Conservation (phyloP, 805 yeast genomes). For the Sugiyamaella smithiae region DNA sequence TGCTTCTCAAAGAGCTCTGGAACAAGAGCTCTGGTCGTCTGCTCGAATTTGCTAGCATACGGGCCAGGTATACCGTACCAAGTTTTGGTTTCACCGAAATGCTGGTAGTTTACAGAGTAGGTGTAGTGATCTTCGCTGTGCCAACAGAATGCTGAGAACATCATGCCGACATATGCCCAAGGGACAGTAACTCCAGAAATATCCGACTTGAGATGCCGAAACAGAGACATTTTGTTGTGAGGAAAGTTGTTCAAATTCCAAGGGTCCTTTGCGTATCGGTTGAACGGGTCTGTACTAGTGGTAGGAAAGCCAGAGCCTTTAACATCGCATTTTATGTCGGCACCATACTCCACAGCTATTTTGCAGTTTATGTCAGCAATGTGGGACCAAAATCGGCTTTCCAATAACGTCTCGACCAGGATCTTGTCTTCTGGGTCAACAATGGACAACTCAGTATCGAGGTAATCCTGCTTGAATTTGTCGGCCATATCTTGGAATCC, state of each 20-base stretch:
- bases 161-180: conserved; percentile 89
- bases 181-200: conserved; percentile 93
- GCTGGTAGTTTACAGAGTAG: conserved; percentile 87
- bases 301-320: conserved; percentile 40
- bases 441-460: conserved; percentile 26
- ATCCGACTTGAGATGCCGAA: conserved; percentile 33
- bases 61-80: conserved; percentile 90
- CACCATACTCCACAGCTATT: conserved; percentile 40
- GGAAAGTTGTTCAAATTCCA: conserved; percentile 41
- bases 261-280: conserved; percentile 34
- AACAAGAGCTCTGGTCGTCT: conserved; percentile 55
- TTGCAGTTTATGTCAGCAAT: conserved; percentile 30
- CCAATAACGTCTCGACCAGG: conserved; percentile 27
- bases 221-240: conserved; percentile 33
- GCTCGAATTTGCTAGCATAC: conserved; percentile 62
- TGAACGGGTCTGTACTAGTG: conserved; percentile 29
- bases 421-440: conserved; percentile 18
- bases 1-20: conserved; percentile 84
- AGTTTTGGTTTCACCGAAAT: conserved; percentile 81
- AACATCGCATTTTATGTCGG: conserved; percentile 37
- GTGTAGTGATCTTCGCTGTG: conserved; percentile 95
- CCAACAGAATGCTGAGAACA: conserved; percentile 93
- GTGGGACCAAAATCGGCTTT: conserved; percentile 37
- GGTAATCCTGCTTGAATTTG: conserved; percentile 46
- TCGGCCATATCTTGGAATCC: conserved; percentile 60